phyloP scores from a whole-genome alignment of 148 eudicot species.

The Amaranthus palmeri region DNA sequence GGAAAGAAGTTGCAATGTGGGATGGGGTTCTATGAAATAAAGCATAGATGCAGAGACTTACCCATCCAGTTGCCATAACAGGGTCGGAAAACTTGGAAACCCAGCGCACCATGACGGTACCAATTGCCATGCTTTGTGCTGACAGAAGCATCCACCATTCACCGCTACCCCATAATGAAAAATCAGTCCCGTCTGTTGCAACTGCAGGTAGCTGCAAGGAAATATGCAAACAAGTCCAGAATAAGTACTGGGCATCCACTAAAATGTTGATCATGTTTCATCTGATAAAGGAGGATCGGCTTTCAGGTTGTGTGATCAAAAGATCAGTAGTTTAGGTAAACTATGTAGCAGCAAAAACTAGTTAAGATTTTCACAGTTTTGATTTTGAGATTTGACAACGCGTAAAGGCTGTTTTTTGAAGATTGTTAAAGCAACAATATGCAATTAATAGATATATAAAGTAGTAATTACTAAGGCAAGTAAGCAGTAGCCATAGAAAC shows the following conservation, averaged over 20 bases:
- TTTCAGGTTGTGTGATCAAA: not conserved
- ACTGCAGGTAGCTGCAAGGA: constrained; percentile 67
- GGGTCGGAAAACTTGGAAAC: constrained; percentile 94
- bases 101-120: constrained; percentile 99
- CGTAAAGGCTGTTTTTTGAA: too few species aligned
- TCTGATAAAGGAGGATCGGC: not conserved
- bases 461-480: too few species aligned
- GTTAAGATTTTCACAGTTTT: too few species aligned
- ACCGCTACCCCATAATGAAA: constrained; percentile 97
- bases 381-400: too few species aligned
- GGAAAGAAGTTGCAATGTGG: not conserved
- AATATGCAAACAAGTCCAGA: constrained; percentile 4
- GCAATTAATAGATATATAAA: too few species aligned
- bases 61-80: constrained; percentile 99
- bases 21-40: not conserved
- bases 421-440: too few species aligned
- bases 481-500: too few species aligned
- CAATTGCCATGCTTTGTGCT: constrained; percentile 98
- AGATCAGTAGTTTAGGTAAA: not conserved
- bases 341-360: not conserved
- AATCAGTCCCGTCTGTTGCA: constrained; percentile 44
- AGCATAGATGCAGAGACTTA: constrained; percentile 26
- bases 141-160: constrained; percentile 99
- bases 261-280: not conserved
- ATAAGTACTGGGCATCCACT: not conserved